These are phyloP conservation scores for Didymella exigua DNA, from an alignment of 2,329 filamentous ascomycete genomes.

Conservation along the genomic window DNA sequence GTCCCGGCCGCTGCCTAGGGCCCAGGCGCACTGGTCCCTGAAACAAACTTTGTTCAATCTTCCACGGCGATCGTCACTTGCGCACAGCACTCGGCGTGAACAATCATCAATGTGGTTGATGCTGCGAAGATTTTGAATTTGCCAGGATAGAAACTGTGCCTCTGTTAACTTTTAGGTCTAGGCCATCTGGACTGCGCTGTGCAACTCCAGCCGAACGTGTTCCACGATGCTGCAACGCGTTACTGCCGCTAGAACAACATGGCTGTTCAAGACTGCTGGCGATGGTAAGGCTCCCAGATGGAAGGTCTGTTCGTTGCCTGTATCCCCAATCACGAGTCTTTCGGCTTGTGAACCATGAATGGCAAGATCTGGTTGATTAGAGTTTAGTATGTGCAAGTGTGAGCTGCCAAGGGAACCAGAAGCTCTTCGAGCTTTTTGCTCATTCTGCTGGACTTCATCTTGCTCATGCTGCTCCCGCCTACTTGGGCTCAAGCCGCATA, in stretches of 20 bases:
- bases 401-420: background rate
- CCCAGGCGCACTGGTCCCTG: conserved; percentile 8
- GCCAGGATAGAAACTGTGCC: background rate
- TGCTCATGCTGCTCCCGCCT: background rate
- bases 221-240: background rate
- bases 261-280: background rate
- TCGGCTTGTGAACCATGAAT: no score
- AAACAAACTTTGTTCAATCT: conserved; percentile 1
- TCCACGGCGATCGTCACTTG: conserved; percentile 2
- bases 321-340: no score
- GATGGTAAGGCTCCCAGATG: background rate
- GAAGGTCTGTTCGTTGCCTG: background rate
- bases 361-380: background rate
- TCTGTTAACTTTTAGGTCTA: background rate
- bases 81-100: background rate
- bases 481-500: background rate
- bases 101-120: background rate
- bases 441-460: background rate
- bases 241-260: background rate
- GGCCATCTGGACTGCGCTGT: background rate
- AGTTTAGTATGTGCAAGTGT: background rate
- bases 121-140: background rate
- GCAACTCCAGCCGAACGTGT: background rate
- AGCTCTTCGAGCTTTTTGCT: background rate
- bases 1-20: conserved; percentile 13